A percentile compares a stretch with the other conserved stretches of the same genome.
phyloP scores from a whole-genome alignment of 257 asterid genomes.

The Cinchona pubescens region DNA sequence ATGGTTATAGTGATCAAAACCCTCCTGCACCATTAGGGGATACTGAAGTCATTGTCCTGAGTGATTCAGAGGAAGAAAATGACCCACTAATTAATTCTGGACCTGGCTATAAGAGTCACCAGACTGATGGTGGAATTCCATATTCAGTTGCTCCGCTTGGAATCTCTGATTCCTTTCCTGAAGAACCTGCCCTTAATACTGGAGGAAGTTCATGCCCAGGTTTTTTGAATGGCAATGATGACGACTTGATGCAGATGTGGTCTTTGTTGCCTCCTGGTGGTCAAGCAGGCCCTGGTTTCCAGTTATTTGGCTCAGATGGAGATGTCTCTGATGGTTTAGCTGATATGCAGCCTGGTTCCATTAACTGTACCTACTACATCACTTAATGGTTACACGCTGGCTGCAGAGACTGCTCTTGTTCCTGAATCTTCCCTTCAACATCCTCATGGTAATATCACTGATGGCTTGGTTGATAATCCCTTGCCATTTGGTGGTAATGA shows the following conservation, averaged over 20 bases:
- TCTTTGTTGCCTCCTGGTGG: slow-evolving; percentile 67
- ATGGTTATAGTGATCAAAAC: slow-evolving; percentile 37
- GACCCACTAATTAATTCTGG: slow-evolving; percentile 44
- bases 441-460: slow-evolving; percentile 42
- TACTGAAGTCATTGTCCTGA: slow-evolving; percentile 67
- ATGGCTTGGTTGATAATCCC: slow-evolving; percentile 68
- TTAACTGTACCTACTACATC: slow-evolving; percentile 56
- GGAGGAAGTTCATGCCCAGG: slow-evolving; percentile 50
- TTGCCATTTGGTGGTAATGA: slow-evolving; percentile 64
- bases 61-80: slow-evolving; percentile 87
- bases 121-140: slow-evolving; percentile 36
- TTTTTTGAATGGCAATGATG: slow-evolving; percentile 52
- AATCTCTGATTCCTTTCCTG: slow-evolving; percentile 58
- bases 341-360: slow-evolving; percentile 54
- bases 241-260: slow-evolving; percentile 73
- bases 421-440: slow-evolving; percentile 43
- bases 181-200: slow-evolving; percentile 43
- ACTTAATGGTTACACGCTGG: slow-evolving; percentile 46
- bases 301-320: slow-evolving; percentile 77
- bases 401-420: slow-evolving; percentile 47
- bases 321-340: slow-evolving; percentile 60
- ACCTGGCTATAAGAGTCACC: slow-evolving; percentile 30
- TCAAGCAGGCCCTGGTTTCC: slow-evolving; percentile 78
- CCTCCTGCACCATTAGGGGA: slow-evolving; percentile 48
- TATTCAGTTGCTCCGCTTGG: slow-evolving; percentile 50